Evolutionary conservation across 495 filamentous ascomycete species (phyloP), one percentile per base, ranked within the genome.

Genomic region (Penicillium odoratum): DNA sequence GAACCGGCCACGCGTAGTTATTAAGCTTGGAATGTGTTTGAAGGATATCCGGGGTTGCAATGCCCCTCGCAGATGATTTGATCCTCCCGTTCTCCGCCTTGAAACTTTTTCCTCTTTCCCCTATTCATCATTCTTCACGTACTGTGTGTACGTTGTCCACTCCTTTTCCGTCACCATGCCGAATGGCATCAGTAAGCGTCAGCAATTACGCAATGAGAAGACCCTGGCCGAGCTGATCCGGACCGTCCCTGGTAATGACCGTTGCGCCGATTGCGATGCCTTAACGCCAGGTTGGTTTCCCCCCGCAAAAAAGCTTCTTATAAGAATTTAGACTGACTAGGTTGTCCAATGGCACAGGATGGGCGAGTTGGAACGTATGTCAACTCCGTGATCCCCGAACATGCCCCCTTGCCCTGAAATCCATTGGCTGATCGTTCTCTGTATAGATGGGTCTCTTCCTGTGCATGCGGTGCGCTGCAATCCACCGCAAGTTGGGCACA

Each of bases 341-440:
- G 18, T 45, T 25, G 25, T 36, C 5, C 29, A 9, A 42, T 47
- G 29, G 7, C n/a, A 61, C 65, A 97, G 93, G 85, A 81, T 98
- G 95, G 95, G 92, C 94, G 73, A 97, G 92, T 81, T 98, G 94
- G 93, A 98, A 89, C 73, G 92, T 97, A 87, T 72, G 91, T 47
- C 33, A 48, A 51, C 16, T 28, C 26, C 21, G 40, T 30, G 25
- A 40, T 48, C 43, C n/a, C n/a, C 47, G 46, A 43, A 43, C 33
- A 31, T 26, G 8, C 34, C 46, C n/a, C 48, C 26, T 40, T n/a
- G 4, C 18, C 43, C n/a, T 42, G 9, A 34, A 53, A 33, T 57
- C 25, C 34, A 33, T 30, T 48, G 48, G 61, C 71, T 73, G 59
- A 76, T 59, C 53, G 9, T 48, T 34, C 51, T 56, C 51, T 57